These are phyloP conservation scores for Lodderomyces beijingensis DNA, from an alignment of 1,139 yeast genomes.

Conservation along the genomic window DNA sequence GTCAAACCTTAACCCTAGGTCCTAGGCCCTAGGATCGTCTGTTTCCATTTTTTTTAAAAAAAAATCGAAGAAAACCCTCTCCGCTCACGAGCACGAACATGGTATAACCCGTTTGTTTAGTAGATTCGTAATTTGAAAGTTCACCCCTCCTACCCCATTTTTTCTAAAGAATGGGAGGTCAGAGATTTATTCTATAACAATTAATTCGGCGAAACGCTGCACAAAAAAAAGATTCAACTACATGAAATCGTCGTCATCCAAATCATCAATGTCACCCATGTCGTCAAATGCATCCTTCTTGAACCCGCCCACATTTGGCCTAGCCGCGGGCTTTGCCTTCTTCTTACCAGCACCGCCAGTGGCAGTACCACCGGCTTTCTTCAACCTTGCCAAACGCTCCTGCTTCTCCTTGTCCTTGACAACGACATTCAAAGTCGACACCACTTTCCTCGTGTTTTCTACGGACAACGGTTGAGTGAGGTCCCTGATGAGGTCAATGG, in stretches of 20 bases:
- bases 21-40: too few relatives aligned
- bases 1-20: too few relatives aligned
- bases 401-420: conserved; percentile 84
- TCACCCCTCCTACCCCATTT: too few relatives aligned
- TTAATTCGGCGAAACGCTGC: too few relatives aligned
- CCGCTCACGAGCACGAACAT: too few relatives aligned
- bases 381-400: conserved; percentile 79
- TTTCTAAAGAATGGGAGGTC: too few relatives aligned
- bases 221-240: too few relatives aligned
- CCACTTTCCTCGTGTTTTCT: conserved; percentile 81
- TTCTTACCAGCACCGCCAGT: conserved; percentile 95
- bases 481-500: conserved; percentile 84
- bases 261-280: conserved; percentile 45
- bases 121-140: too few relatives aligned
- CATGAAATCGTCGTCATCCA: conserved; percentile 75
- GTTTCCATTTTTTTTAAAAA: too few relatives aligned
- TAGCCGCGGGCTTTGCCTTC: conserved; percentile 75
- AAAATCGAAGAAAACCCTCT: too few relatives aligned
- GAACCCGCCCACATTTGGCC: conserved; percentile 71
- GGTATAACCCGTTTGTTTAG: too few relatives aligned
- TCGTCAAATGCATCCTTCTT: conserved; percentile 72
- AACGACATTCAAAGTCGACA: conserved; percentile 77
- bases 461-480: conserved; percentile 73
- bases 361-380: conserved; percentile 78
- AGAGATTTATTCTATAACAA: too few relatives aligned